These are phyloP conservation scores for Jatropha curcas DNA, from an alignment of 345 rosid species.

Conservation along the genomic window DNA sequence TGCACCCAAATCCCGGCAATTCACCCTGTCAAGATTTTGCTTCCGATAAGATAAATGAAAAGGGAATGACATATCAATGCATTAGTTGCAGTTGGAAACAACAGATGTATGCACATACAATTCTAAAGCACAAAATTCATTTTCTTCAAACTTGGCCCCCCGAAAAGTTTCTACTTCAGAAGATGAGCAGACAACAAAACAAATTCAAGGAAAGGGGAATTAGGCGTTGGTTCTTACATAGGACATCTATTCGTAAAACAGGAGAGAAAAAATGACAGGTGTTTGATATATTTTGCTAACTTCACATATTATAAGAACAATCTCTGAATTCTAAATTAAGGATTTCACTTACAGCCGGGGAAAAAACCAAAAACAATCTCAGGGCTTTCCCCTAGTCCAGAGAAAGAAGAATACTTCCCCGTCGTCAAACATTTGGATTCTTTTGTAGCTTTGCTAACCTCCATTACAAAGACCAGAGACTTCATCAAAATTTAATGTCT, in stretches of 20 bases:
- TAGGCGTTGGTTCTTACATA: slow-evolving; percentile 9
- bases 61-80: too few relatives aligned
- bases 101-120: not conserved
- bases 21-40: too few relatives aligned
- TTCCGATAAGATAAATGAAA: not conserved
- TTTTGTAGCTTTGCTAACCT: slow-evolving; percentile 18
- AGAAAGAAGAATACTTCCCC: slow-evolving; percentile 34
- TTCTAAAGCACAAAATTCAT: slow-evolving; percentile 24
- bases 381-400: slow-evolving; percentile 36
- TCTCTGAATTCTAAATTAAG: slow-evolving; percentile 52
- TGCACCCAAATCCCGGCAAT: too few relatives aligned
- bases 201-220: slow-evolving; percentile 3
- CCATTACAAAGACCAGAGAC: slow-evolving; percentile 24
- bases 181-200: slow-evolving; percentile 19
- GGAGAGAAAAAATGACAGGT: slow-evolving; percentile 6
- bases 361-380: slow-evolving; percentile 31
- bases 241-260: slow-evolving; percentile 6
- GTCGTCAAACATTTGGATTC: slow-evolving; percentile 31
- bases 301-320: slow-evolving; percentile 42
- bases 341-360: slow-evolving; percentile 51
- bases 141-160: slow-evolving; percentile 23
- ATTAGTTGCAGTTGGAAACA: not conserved
- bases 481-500: slow-evolving; percentile 35
- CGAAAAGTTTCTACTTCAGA: slow-evolving; percentile 13
- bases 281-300: slow-evolving; percentile 35